Conservation (phyloP, 495 filamentous ascomycete species). For the Melanomma pulvis-pyrius region DNA sequence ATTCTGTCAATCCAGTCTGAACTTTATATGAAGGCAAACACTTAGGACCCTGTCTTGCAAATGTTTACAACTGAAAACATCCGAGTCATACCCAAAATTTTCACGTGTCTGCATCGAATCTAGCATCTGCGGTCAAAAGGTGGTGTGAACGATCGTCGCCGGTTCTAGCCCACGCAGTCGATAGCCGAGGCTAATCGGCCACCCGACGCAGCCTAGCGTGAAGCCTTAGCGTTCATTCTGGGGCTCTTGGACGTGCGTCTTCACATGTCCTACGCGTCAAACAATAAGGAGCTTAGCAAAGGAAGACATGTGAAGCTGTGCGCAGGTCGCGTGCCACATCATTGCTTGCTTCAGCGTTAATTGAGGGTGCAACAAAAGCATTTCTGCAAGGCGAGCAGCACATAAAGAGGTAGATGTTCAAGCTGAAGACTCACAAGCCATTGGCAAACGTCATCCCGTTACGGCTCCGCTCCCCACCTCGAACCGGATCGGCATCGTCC, state of each 20-base stretch:
- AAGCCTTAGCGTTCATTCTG: conserved; percentile 1
- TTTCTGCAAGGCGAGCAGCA: background rate
- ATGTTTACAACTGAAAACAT: too few relatives aligned
- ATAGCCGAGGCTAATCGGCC: conserved; percentile 18
- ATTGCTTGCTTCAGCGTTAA: background rate
- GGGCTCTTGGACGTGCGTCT: background rate
- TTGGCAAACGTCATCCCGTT: conserved; percentile 38
- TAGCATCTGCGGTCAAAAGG: background rate
- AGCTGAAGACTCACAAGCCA: conserved; percentile 23
- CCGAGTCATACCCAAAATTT: background rate
- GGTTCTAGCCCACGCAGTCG: background rate
- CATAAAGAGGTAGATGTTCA: background rate
- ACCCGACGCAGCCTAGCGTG: background rate
- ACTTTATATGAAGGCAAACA: too few relatives aligned
- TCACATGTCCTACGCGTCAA: conserved; percentile 12
- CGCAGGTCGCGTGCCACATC: conserved; percentile 19
- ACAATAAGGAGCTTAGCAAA: background rate
- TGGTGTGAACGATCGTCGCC: background rate
- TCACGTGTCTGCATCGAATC: background rate
- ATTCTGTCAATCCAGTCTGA: too few relatives aligned
- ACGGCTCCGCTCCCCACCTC: conserved; percentile 9
- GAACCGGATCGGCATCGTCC: conserved; percentile 16
- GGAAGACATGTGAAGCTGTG: conserved; percentile 26
- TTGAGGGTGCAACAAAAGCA: background rate
- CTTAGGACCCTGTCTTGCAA: too few relatives aligned